Evolutionary conservation across 2,329 filamentous ascomycete genomes (phyloP), one percentile per base, ranked within the genome.

Genomic region (Exophiala dermatitidis): DNA sequence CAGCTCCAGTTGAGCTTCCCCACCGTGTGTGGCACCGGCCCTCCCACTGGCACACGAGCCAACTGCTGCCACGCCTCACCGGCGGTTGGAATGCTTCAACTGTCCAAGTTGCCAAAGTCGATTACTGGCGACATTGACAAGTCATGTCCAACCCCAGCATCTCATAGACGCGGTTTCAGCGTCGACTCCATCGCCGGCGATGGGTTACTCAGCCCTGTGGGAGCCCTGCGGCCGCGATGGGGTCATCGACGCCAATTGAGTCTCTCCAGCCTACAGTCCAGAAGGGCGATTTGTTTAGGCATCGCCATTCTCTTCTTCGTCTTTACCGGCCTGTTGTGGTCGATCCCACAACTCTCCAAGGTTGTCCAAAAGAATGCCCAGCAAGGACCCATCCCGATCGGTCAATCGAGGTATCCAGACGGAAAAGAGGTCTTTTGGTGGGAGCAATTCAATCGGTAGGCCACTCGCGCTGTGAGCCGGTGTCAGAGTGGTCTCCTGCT

Each of bases 401-500:
- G 61, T 2, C 44, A 60, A 45, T 60, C 59, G 3, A 38, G 48
- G 3, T 31, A 53, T 36, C 48, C 50, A n/a, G 41, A 45, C 41
- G 56, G 58, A 7, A 48, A 60, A 53, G 61, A 63, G 33, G 56
- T 63, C 26, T 63, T 63, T 45, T 63, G 61, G 61, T 62, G 61
- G 61, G 61, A 63, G 50, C 51, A 62, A 33, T 63, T 63, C 45
- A 56, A 56, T 10, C 52, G 48, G 52, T 58, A 40, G 52, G 58
- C 41, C 19, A 7, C 26, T 30, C 7, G 5, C 6, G 19, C 28
- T 46, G 28, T 30, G 31, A n/a, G 7, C 10, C 2, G 9, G n/a
- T 34, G 34, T 33, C 41, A 43, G 2, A 30, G 8, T n/a, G 19
- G 48, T 36, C 19, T 26, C 32, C 29, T 44, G 1, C 51, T 52